phyloP scores from a whole-genome alignment of 2,329 filamentous ascomycete genomes.

The Ceratocystis ficicola region DNA sequence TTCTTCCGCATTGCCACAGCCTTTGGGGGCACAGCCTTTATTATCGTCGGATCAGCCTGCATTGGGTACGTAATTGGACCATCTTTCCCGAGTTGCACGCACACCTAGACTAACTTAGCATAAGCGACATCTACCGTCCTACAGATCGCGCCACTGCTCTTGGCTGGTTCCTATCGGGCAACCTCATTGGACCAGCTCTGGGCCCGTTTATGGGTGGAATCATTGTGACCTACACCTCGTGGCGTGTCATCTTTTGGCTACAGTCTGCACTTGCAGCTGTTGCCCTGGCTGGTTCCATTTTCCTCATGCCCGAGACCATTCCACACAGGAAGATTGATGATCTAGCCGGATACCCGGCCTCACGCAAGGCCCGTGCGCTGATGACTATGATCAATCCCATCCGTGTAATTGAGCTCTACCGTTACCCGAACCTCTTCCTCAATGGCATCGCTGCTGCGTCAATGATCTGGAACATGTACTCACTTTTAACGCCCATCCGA shows the following conservation, averaged over 20 bases:
- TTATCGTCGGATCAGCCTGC: constrained; percentile 58
- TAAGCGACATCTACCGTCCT: constrained; percentile 48
- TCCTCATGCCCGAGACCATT: constrained; percentile 62
- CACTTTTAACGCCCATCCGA: constrained; percentile 51
- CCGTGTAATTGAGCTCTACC: constrained; percentile 50
- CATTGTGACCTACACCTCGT: constrained; percentile 60
- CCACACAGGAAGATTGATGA: constrained; percentile 52
- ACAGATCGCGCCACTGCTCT: constrained; percentile 60
- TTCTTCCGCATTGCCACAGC: constrained; percentile 63
- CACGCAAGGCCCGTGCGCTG: constrained; percentile 42
- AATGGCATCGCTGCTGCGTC: constrained; percentile 45
- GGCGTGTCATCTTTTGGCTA: constrained; percentile 68
- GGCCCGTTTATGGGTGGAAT: constrained; percentile 62
- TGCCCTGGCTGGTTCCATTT: constrained; percentile 47
- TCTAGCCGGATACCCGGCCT: constrained; percentile 41
- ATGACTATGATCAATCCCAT: constrained; percentile 55
- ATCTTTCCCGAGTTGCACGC: not conserved
- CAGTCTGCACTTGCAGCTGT: constrained; percentile 55
- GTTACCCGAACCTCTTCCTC: constrained; percentile 56
- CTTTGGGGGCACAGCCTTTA: constrained; percentile 62
- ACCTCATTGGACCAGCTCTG: constrained; percentile 57
- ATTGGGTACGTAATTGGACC: constrained; percentile 40
- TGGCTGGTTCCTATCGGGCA: constrained; percentile 61
- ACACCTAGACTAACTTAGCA: not conserved
- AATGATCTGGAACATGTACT: constrained; percentile 62